phyloP scores from a whole-genome alignment of 768 basidiomycete species.

The Lactarius pseudohatsudake region DNA sequence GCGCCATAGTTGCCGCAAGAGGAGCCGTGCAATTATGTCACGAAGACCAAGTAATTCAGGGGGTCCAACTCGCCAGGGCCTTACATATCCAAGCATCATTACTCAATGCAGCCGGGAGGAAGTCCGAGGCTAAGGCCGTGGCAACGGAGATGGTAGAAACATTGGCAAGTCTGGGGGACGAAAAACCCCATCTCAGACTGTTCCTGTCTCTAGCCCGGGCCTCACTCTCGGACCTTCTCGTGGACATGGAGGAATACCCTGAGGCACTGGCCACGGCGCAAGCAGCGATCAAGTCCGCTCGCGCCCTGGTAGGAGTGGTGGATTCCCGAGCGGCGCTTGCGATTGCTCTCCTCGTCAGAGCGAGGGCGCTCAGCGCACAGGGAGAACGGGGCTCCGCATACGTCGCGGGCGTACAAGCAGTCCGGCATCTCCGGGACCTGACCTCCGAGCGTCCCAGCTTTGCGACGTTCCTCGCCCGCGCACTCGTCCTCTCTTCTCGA shows the following conservation, averaged over 20 bases:
- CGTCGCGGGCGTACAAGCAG: constrained; percentile 10
- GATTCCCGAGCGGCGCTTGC: constrained; percentile 21
- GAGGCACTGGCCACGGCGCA: constrained; percentile 17
- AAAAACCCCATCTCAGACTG: constrained; percentile 13
- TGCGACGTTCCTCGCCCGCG: constrained; percentile 9
- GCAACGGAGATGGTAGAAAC: constrained; percentile 17
- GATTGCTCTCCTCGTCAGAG: constrained; percentile 17
- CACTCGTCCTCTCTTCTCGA: constrained; percentile 15
- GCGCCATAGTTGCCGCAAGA: constrained; percentile 3
- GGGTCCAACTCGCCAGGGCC: constrained; percentile 21
- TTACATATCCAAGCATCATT: constrained; percentile 13
- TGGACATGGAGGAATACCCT: constrained; percentile 9
- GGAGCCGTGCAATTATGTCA: constrained; percentile 17
- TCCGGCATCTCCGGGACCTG: constrained; percentile 15
- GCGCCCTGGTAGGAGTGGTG: constrained; percentile 14
- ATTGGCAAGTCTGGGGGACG: constrained; percentile 9
- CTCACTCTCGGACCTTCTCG: constrained; percentile 18
- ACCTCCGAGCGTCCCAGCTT: constrained; percentile 15
- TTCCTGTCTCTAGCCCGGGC: constrained; percentile 18
- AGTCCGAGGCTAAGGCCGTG: constrained; percentile 13
- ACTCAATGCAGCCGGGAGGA: constrained; percentile 10
- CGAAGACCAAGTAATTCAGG: constrained; percentile 22
- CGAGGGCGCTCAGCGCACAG: constrained; percentile 6
- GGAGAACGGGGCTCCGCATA: constrained; percentile 19
- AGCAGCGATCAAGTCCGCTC: constrained; percentile 19